Evolutionary conservation across 1,139 yeast genomes (phyloP), one percentile per base, ranked within the genome.

Genomic region (Taphrina wiesneri): DNA sequence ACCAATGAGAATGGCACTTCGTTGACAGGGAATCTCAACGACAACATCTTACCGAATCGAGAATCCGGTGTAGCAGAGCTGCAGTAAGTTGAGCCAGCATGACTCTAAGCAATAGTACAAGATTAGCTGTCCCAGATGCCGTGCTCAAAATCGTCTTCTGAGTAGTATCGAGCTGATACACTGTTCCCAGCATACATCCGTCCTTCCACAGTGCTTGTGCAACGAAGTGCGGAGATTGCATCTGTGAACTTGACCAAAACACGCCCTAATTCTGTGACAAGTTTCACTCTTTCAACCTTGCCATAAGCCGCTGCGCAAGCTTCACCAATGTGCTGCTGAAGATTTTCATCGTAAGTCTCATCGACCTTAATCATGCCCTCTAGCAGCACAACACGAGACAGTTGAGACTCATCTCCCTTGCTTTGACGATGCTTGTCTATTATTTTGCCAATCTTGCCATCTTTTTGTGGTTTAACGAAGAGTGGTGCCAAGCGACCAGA

Each of bases 401-500:
- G 26, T 28, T 43, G 11, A 39, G 13, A 4, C 2, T 17, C 19
- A 13, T 17, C 19, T 9, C 49, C 23, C 13, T 9, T 15, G n/a
- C n/a, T 13, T 30, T n/a, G 17, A 9, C 25, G 28, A n/a, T 60
- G 57, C 30, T 34, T 28, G 41, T 60, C 64, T 5, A 60, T 51
- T 2, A 60, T 53, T 17, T 51, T 41, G 13, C 57, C 64, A 3
- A 39, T 59, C 34, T 54, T 54, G 32, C 64, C 64, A 39, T 60
- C 64, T 25, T 60, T 60, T n/a, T 28, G 51, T 5, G 64, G 57
- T 41, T 53, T 43, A 23, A 60, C 64, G 21, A 60, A 60, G 13
- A 60, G 51, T 19, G 64, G 64, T 4, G 64, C 64, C 13, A 60
- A 43, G 17, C 64, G 64, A 26, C 64, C 64, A 9, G 56, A 30